Base-by-base conservation (phyloP, 2,329 filamentous ascomycete genomes). In the Talaromyces sp. region DNA sequence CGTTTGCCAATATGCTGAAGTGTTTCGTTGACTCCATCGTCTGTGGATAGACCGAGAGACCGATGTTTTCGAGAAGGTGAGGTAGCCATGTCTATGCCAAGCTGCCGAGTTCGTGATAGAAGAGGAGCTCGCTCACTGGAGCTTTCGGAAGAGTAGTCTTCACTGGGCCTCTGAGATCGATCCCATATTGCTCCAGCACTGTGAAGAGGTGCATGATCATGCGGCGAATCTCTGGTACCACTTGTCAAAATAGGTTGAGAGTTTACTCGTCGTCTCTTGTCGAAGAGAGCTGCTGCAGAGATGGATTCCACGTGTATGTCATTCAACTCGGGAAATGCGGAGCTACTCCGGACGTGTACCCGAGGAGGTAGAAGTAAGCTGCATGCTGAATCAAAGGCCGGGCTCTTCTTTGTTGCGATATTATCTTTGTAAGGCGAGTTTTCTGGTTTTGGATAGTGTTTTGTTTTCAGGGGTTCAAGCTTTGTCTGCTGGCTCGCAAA, bases 1-100 rank as follows among this genome's bases (percentile, higher is more conserved):
- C 63, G 29, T 19, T 66, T 66, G 31, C 61, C 61, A 49, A 68
- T 64, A 38, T 66, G 64, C 34, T 66, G 58, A n/a, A 49, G 59
- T 8, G 40, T 58, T 53, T 66, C 64, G 17, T 63, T 62, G 31
- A 54, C 38, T 19, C 45, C 60, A 3, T 53, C 54, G 13, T 53
- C 51, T 6, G 27, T 61, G 4, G 10, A 45, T 51, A 25, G 27
- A 25, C 43, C 29, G 29, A 34, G 17, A 36, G 25, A 51, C 40
- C 25, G 31, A 17, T 58, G 31, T n/a, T 59, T 61, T 13, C 13
- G 36, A 11, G 45, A 54, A 36, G 34, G 27, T 2, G 36, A 45
- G 13, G 34, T 34, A 7, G 53, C 19, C 45, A 34, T 15, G 13
- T 29, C 47, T 19, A 45, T 25, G 15, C 13, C 40, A 34, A 56